Evolutionary conservation across 768 basidiomycete genomes (phyloP), one percentile per base, ranked within the genome.

Genomic region (Galerina sulciceps): DNA sequence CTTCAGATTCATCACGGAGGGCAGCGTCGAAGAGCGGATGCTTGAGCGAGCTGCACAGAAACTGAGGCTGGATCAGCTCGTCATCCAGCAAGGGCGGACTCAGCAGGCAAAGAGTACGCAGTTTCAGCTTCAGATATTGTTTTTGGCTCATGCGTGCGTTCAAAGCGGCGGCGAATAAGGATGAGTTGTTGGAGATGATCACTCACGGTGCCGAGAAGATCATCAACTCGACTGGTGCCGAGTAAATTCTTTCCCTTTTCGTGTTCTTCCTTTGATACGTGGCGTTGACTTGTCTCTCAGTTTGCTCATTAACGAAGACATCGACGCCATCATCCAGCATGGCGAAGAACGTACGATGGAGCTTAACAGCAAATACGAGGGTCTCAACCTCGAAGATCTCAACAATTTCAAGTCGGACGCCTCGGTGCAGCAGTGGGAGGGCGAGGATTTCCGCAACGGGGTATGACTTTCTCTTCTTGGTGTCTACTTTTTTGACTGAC

Each of bases 151-250:
- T n/a, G n/a, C n/a, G n/a, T n/a, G n/a, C n/a, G n/a, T 37, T 14
- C 48, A 17, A 65, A 89, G 95, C 92, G n/a, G 94, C 92, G 47
- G 90, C 93, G 14, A 92, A 87, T 72, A 99, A 99, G 77, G 97
- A 99, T 47, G 97, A 99, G 58, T 79, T 99, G 14, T 77, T 99
- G 36, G 96, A 99, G 69, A 99, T 99, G 94, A 99, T 99, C 58
- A 89, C 95, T 6, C 94, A n/a, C n/a, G n/a, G n/a, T n/a, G n/a
- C n/a, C n/a, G n/a, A n/a, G n/a, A n/a, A n/a, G n/a, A n/a, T n/a
- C 56, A 95, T 99, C 72, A 96, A 90, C 68, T 34, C 34, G 11
- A 14, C 31, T 3, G 14, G 34, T 38, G 78, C 87, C 3, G 71
- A 74, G 0, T 89, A 91, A 15, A 85, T 58, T 15, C 4, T 14